A percentile compares a stretch with the other conserved stretches of the same genome.
phyloP scores from a whole-genome alignment of 2,329 filamentous ascomycete species.

The Rhynchosporium secalis region DNA sequence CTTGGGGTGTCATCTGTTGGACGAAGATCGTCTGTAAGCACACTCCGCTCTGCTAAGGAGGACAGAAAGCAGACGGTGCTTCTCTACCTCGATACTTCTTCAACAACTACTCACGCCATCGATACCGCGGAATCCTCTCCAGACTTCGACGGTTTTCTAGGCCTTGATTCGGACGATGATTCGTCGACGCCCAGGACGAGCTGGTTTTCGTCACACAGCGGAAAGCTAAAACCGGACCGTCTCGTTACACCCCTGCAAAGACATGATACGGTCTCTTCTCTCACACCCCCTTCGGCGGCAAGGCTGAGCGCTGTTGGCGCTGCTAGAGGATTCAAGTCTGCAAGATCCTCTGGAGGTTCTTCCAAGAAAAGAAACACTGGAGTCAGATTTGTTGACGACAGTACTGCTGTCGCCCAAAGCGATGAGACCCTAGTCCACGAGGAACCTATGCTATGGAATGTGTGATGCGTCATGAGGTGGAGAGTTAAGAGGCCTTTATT shows the following conservation, averaged over 20 bases:
- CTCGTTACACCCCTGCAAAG: slow-evolving; percentile 11
- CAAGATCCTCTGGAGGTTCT: slow-evolving; percentile 10
- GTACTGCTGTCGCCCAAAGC: slow-evolving; percentile 3
- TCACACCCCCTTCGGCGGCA: slow-evolving; percentile 29
- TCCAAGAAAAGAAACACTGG: slow-evolving; percentile 24
- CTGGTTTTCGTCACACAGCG: slow-evolving; percentile 22
- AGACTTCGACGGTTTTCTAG: slow-evolving; percentile 36
- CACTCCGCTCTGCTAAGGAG: slow-evolving; percentile 19
- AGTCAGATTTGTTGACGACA: slow-evolving; percentile 29
- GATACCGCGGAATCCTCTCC: slow-evolving; percentile 37
- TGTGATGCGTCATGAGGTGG: slow-evolving; percentile 19
- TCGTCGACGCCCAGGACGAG: slow-evolving; percentile 31
- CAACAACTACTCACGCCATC: slow-evolving; percentile 25
- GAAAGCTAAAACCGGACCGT: slow-evolving; percentile 27
- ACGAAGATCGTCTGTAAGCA: slow-evolving; percentile 26
- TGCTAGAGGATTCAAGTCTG: slow-evolving; percentile 18
- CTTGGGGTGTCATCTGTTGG: slow-evolving; percentile 24
- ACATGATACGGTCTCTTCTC: slow-evolving; percentile 20
- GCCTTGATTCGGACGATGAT: slow-evolving; percentile 36
- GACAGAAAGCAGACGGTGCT: slow-evolving; percentile 31
- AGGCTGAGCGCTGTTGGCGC: slow-evolving; percentile 34
- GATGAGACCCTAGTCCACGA: slow-evolving; percentile 25
- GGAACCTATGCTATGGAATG: slow-evolving; percentile 26
- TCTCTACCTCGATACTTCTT: slow-evolving; percentile 35
- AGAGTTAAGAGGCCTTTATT: slow-evolving; percentile 1